Evolutionary conservation across 495 filamentous ascomycete genomes (phyloP), one percentile per base, ranked within the genome.

Genomic region (Xylaria bambusicola): DNA sequence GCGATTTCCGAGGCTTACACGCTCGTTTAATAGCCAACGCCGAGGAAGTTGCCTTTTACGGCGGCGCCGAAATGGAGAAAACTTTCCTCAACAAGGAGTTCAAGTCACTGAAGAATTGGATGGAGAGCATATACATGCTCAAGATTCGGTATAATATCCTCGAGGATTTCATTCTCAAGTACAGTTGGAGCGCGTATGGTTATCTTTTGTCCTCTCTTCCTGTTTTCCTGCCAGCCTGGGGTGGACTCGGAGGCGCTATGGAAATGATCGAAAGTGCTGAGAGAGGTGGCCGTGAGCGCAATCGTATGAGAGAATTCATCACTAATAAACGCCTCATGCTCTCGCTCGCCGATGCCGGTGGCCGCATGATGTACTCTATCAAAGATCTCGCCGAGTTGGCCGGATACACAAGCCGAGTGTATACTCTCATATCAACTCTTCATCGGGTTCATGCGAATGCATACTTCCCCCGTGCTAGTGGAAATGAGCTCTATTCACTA

Each of bases 291-390:
- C 84, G 89, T 13, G 92, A 96, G 70, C 84, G 87, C 33, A 82
- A 83, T 56, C 89, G 95, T 29, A 98, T 97, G 93, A 92, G 93
- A 76, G 88, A 93, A n/a, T 99, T 99, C 74, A 96, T 99, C 75
- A 97, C 94, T 15, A 99, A 99, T 74, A 97, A 98, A 73, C 88
- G 95, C 1, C 84, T 99, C 54, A 98, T 99, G 95, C 84, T 99
- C 26, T 97, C 94, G 18, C 82, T 98, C 15, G 95, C 95, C 4
- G 95, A 99, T 72, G 95, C 95, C 8, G 95, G 95, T 53, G 92
- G 93, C 20, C 83, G 95, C 35, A 94, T 99, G 88, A 99, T 99
- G 95, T 98, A 98, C 77, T 91, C 88, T 62, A 93, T 99, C 76
- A 99, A 99, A 76, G 95, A 99, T 66, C 88, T 99, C 29, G 92